phyloP scores from a whole-genome alignment of 2,329 filamentous ascomycete species.

The Botryotinia narcissicola region DNA sequence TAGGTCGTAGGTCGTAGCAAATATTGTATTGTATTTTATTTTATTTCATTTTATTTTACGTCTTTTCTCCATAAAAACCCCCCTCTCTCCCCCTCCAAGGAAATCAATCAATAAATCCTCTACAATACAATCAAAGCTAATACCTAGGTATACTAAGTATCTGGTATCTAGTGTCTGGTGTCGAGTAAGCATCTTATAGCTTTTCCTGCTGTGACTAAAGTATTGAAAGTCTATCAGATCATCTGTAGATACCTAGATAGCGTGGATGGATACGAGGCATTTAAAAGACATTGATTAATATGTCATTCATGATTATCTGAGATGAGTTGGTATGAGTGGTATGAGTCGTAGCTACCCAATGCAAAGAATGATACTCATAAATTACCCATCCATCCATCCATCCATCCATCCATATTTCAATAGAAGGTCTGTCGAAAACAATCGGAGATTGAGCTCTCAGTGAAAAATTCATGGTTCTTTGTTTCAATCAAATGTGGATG shows the following conservation, averaged over 20 bases:
- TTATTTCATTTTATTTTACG: not conserved
- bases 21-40: too few species aligned
- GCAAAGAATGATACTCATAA: not conserved
- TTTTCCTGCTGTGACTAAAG: not conserved
- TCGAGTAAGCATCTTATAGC: not conserved
- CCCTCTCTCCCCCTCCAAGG: not conserved
- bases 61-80: not conserved
- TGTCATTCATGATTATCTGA: not conserved
- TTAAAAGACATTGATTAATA: not conserved
- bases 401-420: not conserved
- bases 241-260: not conserved
- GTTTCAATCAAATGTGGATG: not conserved
- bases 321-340: not conserved
- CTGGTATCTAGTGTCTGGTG: too few species aligned
- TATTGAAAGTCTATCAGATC: not conserved
- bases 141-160: not conserved
- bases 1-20: too few species aligned
- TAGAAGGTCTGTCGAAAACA: not conserved
- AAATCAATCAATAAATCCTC: not conserved
- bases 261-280: not conserved
- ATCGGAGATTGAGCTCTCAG: constrained; percentile 2
- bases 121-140: not conserved
- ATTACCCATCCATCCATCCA: not conserved
- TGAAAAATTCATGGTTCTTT: constrained; percentile 2
- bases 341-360: not conserved